These are phyloP conservation scores for Metschnikowia colocasiae DNA, from an alignment of 805 yeast genomes.

Conservation along the genomic window DNA sequence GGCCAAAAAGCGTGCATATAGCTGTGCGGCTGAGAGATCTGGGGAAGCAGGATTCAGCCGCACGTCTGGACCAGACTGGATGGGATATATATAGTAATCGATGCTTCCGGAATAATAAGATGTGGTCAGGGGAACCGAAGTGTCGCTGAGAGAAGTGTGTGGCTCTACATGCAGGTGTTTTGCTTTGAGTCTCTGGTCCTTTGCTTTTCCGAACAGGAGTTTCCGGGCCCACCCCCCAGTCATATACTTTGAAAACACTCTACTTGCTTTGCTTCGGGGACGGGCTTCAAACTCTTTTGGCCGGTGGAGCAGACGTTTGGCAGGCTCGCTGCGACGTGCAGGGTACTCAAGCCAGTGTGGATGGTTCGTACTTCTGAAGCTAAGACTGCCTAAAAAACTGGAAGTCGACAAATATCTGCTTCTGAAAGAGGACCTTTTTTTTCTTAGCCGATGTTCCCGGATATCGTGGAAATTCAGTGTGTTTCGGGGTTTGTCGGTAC, in stretches of 20 bases:
- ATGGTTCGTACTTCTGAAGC: neutral
- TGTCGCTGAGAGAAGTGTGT: neutral
- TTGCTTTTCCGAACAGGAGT: neutral
- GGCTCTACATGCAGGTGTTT: neutral
- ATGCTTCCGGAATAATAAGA: neutral
- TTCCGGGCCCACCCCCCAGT: neutral
- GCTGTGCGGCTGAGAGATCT: neutral
- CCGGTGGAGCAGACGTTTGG: neutral
- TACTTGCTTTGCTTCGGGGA: neutral
- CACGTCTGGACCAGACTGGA: neutral
- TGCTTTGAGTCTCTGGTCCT: neutral
- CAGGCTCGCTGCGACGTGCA: neutral
- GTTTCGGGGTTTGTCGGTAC: neutral
- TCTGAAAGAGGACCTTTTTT: neutral
- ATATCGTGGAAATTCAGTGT: neutral
- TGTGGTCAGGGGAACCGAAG: neutral
- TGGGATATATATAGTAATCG: neutral
- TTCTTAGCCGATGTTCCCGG: neutral
- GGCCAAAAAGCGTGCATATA: slow-evolving; percentile 1
- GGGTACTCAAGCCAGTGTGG: neutral
- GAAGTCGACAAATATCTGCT: neutral
- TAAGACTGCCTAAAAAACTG: neutral
- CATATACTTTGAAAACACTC: neutral
- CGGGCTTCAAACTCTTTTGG: neutral
- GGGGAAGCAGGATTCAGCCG: neutral